These are phyloP conservation scores for Trypethelium eluteriae DNA, from an alignment of 495 filamentous ascomycete species.

Conservation along the genomic window DNA sequence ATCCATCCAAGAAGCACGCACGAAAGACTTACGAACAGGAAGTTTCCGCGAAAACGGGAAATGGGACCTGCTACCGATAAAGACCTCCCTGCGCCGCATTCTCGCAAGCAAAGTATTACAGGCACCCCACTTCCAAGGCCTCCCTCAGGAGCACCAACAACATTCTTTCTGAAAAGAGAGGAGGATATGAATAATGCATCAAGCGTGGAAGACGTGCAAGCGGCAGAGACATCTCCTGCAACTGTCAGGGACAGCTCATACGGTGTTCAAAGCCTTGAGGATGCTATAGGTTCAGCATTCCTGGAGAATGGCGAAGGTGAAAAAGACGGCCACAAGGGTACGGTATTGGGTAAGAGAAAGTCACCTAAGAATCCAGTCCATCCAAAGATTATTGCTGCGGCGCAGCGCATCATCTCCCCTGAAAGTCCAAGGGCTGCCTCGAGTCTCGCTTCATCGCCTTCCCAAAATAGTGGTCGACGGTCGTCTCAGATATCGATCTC, in stretches of 20 bases:
- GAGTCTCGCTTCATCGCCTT: conserved; percentile 22
- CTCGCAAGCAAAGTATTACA: conserved; percentile 2
- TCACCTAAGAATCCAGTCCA: conserved; percentile 21
- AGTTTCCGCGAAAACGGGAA: not conserved
- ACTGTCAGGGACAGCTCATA: conserved; percentile 41
- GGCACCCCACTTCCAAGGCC: not conserved
- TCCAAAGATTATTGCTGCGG: conserved; percentile 23
- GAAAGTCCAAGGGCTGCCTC: conserved; percentile 7
- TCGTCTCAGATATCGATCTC: conserved; percentile 27
- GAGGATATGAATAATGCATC: conserved; percentile 29
- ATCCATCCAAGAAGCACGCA: not conserved
- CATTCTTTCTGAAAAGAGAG: conserved; percentile 37
- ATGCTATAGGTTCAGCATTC: conserved; percentile 41
- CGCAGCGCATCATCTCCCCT: conserved; percentile 24
- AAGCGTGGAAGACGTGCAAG: conserved; percentile 12
- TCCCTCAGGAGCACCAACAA: conserved; percentile 23
- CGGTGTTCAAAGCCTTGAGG: conserved; percentile 58
- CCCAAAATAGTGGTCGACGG: conserved; percentile 25
- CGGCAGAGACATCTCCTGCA: conserved; percentile 10
- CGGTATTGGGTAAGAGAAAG: conserved; percentile 22
- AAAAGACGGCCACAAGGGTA: conserved; percentile 9
- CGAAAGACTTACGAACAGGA: not conserved
- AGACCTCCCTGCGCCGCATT: not conserved
- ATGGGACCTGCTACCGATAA: not conserved
- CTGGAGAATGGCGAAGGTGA: conserved; percentile 28